Base-by-base conservation (phyloP, 805 yeast species). In the Alloascoidea africana region DNA sequence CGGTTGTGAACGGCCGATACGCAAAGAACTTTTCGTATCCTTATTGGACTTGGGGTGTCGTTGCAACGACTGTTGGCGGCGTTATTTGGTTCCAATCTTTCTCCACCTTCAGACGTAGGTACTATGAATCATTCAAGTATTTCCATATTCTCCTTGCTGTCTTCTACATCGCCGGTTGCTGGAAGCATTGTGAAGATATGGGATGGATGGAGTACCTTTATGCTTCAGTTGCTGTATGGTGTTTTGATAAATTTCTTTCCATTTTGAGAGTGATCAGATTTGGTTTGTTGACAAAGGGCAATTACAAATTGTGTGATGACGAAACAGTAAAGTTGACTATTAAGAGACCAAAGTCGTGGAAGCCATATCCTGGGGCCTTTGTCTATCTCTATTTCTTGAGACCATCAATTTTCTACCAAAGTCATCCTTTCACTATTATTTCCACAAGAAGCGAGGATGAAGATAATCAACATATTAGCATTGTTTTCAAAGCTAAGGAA, bases 191-290 rank as follows among this genome's bases (percentile, higher is more conserved):
- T 50, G 53, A 8, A 8, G 59, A 33, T 51, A 58, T 63, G 38
- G 69, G 68, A 2, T 70, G 71, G 66, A 62, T 65, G 45, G 67
- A 62, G 39, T 71, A 65, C 56, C 46, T 66, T 15, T 73, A 69
- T 40, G 67, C 73, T 3, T 50, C 76, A 5, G 64, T 72, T 41
- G 76, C 72, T 0, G 61, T 84, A 5, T 85, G 94, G 94, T 65
- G 60, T 1, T 63, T 73, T 44, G 93, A 85, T 50, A 60, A 87
- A 39, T 42, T 72, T 0, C 48, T 69, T 11, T 65, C 94, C 44
- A 41, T 76, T 6, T 56, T 65, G 1, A 65, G 84, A 39, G 53
- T 83, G 2, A 38, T 66, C 11, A 49, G 58, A 19, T 76, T 78
- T 43, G 94, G 94, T 4, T 47, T 59, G 3, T 41, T 42, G 14